Base-by-base conservation (phyloP, 352 stramenopile species). In the Phytophthora meadii region DNA sequence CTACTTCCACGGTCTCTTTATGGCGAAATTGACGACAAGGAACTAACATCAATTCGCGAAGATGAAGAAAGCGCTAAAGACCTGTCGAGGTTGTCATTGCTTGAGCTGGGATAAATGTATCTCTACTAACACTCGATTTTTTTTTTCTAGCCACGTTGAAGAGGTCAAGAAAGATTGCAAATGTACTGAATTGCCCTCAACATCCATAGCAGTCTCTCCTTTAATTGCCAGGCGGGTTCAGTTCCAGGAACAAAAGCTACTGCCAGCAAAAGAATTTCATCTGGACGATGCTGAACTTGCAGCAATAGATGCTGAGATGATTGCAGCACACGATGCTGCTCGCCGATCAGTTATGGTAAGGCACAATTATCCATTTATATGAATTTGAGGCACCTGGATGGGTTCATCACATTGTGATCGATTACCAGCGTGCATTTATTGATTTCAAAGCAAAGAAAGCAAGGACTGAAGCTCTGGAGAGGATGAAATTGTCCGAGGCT, bases 401-500 rank as follows among this genome's bases (percentile, higher is more conserved):
- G 8, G 39, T 55, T 22, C 54, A 34, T 55, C 17, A 44, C 1
- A 54, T 63, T 40, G 45, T 55, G 17, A 48, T 36, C 5, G 4
- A 25, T 36, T 8, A 47, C 40, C 25, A 83, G 75, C 22, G 53
- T 52, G 70, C 70, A 9, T 61, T 81, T 51, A 44, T 50, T 15
- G 62, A 70, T 10, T 24, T 77, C 7, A 70, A 71, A 34, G 22
- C 60, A 12, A 74, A 65, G 36, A 59, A 65, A 37, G 39, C 54
- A 9, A 72, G 61, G 24, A 68, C 65, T 14, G 57, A 64, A 24
- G 53, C 56, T 34, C 52, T 88, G 37, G 71, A 84, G 57, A 71
- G 76, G 9, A 76, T 75, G 59, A 85, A 89, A 51, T 49, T 79
- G n/a, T 61, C 69, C n/a, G 77, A 76, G 6, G 68, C 70, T 22